Conservation (phyloP, 2,329 filamentous ascomycete species). For the Penicillium sp. region DNA sequence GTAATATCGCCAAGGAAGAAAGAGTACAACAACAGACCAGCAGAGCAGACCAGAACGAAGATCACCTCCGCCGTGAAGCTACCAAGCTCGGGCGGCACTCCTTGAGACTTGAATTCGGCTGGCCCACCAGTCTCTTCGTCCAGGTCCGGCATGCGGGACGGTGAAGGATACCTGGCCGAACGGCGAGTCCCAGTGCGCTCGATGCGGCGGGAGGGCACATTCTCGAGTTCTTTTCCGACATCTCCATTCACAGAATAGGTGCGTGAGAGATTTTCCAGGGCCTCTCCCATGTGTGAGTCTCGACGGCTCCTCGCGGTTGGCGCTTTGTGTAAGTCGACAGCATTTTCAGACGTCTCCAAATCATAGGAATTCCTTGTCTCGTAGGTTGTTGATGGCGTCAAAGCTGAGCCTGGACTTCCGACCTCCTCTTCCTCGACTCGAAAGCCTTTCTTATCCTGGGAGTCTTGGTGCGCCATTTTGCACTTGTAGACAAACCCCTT, state of each 20-base stretch:
- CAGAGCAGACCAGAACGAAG: slow-evolving; percentile 18
- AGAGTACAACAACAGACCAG: slow-evolving; percentile 15
- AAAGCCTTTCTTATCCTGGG: background rate
- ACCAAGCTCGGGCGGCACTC: slow-evolving; percentile 13
- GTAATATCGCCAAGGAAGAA: slow-evolving; percentile 19
- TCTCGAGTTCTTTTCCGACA: slow-evolving; percentile 3
- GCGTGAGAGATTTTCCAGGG: slow-evolving; percentile 13
- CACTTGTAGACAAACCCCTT: background rate
- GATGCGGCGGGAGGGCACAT: slow-evolving; percentile 12
- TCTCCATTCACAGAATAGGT: slow-evolving; percentile 9
- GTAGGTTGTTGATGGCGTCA: background rate
- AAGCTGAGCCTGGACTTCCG: background rate
- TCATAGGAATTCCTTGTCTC: background rate
- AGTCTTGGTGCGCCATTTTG: background rate
- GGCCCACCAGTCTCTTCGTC: slow-evolving; percentile 14
- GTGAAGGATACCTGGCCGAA: slow-evolving; percentile 10
- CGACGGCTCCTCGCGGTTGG: slow-evolving; percentile 12
- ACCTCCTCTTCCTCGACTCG: background rate
- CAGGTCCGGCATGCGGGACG: slow-evolving; percentile 13
- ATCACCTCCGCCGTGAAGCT: slow-evolving; percentile 18
- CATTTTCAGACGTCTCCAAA: slow-evolving; percentile 10
- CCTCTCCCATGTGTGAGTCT: slow-evolving; percentile 20
- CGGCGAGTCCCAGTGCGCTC: slow-evolving; percentile 10
- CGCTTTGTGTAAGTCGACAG: slow-evolving; percentile 11
- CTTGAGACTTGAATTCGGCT: slow-evolving; percentile 7